Conservation (phyloP, 306 rosid genomes). For the Rosa chinensis region DNA sequence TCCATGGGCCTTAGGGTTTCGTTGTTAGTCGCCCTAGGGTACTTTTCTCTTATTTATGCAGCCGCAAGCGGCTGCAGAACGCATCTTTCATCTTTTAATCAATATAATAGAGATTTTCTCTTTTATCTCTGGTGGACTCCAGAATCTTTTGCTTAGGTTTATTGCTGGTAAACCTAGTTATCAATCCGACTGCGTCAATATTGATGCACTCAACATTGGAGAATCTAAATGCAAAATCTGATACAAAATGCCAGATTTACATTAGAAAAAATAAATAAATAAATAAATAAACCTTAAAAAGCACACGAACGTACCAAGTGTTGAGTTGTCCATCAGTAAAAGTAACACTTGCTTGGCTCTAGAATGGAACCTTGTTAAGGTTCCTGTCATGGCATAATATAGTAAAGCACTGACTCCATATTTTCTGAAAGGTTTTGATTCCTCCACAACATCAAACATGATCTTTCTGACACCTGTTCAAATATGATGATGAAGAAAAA, state of each 20-base stretch:
- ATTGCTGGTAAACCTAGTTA: no score
- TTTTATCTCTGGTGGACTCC: no score
- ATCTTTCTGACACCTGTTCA: constrained; percentile 41
- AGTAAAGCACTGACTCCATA: constrained; percentile 64
- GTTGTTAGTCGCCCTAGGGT: no score
- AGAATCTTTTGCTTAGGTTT: no score
- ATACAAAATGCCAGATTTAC: not conserved
- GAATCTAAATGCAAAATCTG: not conserved
- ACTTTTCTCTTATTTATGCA: no score
- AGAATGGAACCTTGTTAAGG: constrained; percentile 81
- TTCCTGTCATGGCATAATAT: constrained; percentile 64
- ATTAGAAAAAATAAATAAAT: not conserved
- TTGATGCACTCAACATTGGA: not conserved
- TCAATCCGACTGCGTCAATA: no score
- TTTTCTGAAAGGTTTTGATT: constrained; percentile 52
- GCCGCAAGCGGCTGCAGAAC: no score
- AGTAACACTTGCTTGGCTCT: constrained; percentile 70
- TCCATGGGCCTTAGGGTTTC: no score
- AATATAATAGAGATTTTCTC: no score
- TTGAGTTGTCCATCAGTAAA: constrained; percentile 48
- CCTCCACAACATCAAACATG: constrained; percentile 57
- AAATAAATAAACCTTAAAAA: not conserved
- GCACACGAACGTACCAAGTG: constrained; percentile 22
- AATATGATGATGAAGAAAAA: not conserved
- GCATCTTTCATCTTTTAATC: no score